phyloP scores from a whole-genome alignment of 2,329 filamentous ascomycete genomes.

The Aspergillus calidoustus region DNA sequence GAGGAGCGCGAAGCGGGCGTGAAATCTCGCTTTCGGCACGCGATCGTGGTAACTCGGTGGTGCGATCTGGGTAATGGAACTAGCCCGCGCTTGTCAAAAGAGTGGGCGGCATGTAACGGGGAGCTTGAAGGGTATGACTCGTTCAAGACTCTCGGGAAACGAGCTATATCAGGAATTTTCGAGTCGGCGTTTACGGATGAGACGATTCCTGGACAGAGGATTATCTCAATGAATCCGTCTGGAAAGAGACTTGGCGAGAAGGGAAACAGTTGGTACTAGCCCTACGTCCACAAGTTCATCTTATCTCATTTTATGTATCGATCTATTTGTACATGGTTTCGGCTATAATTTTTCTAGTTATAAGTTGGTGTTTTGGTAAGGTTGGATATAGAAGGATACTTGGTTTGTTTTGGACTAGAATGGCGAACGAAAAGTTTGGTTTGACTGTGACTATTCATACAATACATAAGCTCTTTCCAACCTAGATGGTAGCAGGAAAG shows the following conservation, averaged over 20 bases:
- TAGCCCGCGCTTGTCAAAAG: constrained; percentile 50
- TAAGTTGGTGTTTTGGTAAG: not conserved
- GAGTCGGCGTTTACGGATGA: constrained; percentile 60
- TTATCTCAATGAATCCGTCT: constrained; percentile 63
- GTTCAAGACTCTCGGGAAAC: constrained; percentile 56
- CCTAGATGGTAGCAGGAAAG: not conserved
- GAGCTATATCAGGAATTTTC: constrained; percentile 63
- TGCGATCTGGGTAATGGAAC: constrained; percentile 63
- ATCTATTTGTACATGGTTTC: not conserved
- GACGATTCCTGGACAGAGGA: constrained; percentile 60
- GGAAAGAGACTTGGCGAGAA: constrained; percentile 59
- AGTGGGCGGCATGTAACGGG: constrained; percentile 63
- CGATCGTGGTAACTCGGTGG: constrained; percentile 65
- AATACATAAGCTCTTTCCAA: not conserved
- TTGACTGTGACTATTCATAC: not conserved
- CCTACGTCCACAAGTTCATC: not conserved
- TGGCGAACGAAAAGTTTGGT: not conserved
- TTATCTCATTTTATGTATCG: constrained; percentile 2
- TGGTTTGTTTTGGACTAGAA: not conserved
- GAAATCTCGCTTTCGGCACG: constrained; percentile 58
- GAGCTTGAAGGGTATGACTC: constrained; percentile 55
- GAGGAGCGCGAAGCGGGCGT: constrained; percentile 56
- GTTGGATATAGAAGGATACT: not conserved
- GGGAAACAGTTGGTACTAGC: constrained; percentile 65
- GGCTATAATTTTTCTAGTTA: not conserved